A percentile compares a stretch with the other conserved stretches of the same genome.
Evolutionary conservation across 345 rosid genomes (phyloP).

Genomic region (Aegle marmelos): DNA sequence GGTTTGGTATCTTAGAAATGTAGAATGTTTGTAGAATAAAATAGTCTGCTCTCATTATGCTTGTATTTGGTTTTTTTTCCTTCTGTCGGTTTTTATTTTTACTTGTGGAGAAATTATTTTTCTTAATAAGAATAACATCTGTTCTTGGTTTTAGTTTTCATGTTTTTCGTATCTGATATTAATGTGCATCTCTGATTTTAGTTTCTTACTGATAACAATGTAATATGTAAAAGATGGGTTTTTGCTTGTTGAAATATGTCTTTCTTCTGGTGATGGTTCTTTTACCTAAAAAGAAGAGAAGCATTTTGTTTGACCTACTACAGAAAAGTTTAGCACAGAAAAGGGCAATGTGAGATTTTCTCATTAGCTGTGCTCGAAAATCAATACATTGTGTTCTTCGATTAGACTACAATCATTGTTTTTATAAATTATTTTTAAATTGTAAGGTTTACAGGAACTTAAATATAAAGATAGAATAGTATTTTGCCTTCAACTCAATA

Average conservation of each 20-base stretch:
- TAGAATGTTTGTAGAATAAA: neutral
- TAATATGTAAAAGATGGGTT: neutral
- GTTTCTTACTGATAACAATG: neutral
- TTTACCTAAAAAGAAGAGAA: neutral
- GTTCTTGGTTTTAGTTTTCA: neutral
- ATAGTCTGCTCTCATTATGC: neutral
- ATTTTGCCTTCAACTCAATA: too few relatives aligned
- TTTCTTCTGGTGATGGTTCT: neutral
- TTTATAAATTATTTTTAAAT: neutral
- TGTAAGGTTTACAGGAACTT: neutral
- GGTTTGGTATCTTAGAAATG: conserved; percentile 6
- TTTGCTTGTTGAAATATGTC: neutral
- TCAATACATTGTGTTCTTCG: neutral
- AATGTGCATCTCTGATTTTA: neutral
- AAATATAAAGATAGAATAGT: neutral
- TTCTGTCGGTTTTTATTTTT: neutral
- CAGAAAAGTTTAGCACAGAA: neutral
- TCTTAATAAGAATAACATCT: neutral
- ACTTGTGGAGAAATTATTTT: neutral
- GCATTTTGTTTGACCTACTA: neutral
- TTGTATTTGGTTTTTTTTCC: neutral
- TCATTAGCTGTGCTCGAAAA: neutral
- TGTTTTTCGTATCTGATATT: neutral
- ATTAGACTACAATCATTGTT: neutral
- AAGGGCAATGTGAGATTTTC: neutral